phyloP scores from a whole-genome alignment of 306 rosid species.

The Prunus mume region DNA sequence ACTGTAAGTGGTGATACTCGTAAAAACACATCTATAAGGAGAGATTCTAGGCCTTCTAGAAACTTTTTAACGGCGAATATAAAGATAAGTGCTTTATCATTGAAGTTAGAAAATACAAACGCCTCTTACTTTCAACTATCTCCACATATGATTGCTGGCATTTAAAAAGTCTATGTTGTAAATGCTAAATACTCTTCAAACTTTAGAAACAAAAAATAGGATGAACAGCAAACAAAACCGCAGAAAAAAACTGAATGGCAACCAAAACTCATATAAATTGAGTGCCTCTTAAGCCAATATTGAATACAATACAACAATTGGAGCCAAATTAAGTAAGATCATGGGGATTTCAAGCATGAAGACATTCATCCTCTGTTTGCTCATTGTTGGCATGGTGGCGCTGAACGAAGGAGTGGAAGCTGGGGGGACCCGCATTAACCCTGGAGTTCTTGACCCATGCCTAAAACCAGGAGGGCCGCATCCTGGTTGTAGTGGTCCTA shows the following conservation, averaged over 20 bases:
- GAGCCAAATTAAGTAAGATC: not conserved
- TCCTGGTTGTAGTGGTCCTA: not conserved
- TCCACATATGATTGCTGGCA: not conserved
- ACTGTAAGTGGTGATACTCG: no score
- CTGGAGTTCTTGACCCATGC: not conserved
- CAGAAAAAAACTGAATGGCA: not conserved
- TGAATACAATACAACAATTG: not conserved
- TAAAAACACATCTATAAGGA: no score
- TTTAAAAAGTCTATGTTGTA: not conserved
- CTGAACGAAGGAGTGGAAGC: not conserved
- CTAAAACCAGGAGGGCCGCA: not conserved
- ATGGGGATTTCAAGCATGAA: slow-evolving; percentile 14
- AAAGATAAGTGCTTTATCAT: not conserved
- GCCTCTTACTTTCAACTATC: not conserved
- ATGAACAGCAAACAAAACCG: not conserved
- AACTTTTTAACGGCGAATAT: not conserved
- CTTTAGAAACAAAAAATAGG: not conserved
- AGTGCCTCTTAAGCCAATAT: not conserved
- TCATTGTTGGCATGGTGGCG: slow-evolving; percentile 9
- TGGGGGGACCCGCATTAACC: fast-evolving
- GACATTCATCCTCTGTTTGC: slow-evolving; percentile 6
- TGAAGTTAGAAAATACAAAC: not conserved
- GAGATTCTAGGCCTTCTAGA: no score
- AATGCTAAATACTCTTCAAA: not conserved
- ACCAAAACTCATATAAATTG: not conserved